Evolutionary conservation across 306 rosid species (phyloP).

Genomic region (Nissolia schottii): DNA sequence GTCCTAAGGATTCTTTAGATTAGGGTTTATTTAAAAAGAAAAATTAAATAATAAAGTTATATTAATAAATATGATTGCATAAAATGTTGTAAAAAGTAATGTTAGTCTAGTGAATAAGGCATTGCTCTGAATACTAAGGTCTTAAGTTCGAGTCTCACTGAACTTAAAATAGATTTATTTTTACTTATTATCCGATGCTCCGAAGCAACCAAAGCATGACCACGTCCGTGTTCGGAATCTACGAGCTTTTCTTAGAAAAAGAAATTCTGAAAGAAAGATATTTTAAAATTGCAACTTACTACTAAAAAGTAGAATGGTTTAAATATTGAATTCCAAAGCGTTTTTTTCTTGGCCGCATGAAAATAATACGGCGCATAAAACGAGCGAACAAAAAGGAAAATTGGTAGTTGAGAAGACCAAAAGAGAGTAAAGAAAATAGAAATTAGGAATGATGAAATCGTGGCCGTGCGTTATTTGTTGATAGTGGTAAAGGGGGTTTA

Average conservation of each 20-base stretch:
- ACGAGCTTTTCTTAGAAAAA: neutral
- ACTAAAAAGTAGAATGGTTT: constrained; percentile 8
- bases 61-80: no score
- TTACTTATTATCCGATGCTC: neutral
- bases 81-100: no score
- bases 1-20: no score
- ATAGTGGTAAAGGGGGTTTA: neutral
- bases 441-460: neutral
- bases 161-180: no score
- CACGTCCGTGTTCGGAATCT: neutral
- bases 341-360: neutral
- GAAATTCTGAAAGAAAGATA: neutral
- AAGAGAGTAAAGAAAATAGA: neutral
- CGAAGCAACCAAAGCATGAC: constrained; percentile 9
- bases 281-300: neutral
- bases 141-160: no score
- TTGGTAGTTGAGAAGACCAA: neutral
- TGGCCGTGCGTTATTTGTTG: constrained; percentile 27
- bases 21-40: no score
- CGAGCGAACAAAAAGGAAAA: neutral
- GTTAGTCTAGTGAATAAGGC: no score
- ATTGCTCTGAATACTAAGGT: no score
- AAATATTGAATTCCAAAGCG: neutral
- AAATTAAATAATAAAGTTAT: no score
- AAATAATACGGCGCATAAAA: constrained; percentile 24